These are phyloP conservation scores for Quercus ilex DNA, from an alignment of 306 rosid genomes.

Conservation along the genomic window DNA sequence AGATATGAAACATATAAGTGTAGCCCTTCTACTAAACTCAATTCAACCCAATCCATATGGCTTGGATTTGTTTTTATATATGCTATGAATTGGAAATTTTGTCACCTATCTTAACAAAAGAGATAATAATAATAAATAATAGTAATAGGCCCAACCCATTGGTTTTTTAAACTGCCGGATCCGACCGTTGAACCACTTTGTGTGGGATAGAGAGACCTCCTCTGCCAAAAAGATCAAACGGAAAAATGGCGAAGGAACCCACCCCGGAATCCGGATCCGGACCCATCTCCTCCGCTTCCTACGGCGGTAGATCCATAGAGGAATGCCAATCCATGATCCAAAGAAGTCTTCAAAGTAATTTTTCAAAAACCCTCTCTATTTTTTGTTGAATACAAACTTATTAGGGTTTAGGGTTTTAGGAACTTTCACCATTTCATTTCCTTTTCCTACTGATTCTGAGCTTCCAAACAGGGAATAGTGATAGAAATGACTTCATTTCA, in stretches of 20 bases:
- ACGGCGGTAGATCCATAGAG: constrained; percentile 35
- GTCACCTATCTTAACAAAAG: too few relatives aligned
- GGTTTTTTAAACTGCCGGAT: neutral
- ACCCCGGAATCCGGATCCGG: constrained; percentile 40
- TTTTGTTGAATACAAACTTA: neutral
- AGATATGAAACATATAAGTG: too few relatives aligned
- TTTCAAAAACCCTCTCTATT: neutral
- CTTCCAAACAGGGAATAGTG: neutral
- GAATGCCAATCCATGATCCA: constrained; percentile 70
- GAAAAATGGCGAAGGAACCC: constrained; percentile 37
- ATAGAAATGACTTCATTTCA: neutral
- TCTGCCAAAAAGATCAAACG: neutral
- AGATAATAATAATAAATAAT: too few relatives aligned
- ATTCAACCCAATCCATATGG: too few relatives aligned
- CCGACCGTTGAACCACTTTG: neutral
- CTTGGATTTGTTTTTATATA: too few relatives aligned
- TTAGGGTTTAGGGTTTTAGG: constrained; percentile 11
- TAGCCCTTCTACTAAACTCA: too few relatives aligned
- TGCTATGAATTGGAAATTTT: too few relatives aligned
- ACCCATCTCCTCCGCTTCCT: constrained; percentile 17
- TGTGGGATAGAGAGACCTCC: neutral
- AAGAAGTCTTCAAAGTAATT: constrained; percentile 55
- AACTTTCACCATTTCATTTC: neutral
- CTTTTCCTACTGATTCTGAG: neutral
- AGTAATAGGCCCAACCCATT: neutral